A percentile compares a stretch with the other conserved stretches of the same genome.
phyloP scores from a whole-genome alignment of 345 rosid species.

The Physaria fendleri region DNA sequence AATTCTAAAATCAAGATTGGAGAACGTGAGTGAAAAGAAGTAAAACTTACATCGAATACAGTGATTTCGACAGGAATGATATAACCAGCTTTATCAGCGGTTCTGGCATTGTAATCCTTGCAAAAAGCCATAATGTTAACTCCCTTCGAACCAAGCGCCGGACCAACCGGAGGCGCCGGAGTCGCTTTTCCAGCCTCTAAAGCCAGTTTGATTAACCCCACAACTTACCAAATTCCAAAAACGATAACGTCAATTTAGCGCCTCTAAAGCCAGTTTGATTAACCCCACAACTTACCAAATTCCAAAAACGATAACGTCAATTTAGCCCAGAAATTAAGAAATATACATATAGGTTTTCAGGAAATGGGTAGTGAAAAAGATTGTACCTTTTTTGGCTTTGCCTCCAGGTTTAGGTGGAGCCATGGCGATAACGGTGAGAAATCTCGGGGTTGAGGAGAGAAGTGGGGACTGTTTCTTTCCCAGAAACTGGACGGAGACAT shows the following conservation, averaged over 20 bases:
- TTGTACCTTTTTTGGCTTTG: constrained; percentile 73
- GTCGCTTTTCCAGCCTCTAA: constrained; percentile 96
- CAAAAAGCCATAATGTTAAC: constrained; percentile 90
- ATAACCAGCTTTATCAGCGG: constrained; percentile 94
- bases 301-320: background rate
- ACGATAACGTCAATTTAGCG: background rate
- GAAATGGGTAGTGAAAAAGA: constrained; percentile 1
- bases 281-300: constrained; percentile 61
- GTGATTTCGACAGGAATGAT: constrained; percentile 95
- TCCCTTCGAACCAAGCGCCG: constrained; percentile 86
- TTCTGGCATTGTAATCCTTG: constrained; percentile 94
- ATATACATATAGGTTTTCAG: background rate
- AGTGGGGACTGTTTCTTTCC: constrained; percentile 38
- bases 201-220: constrained; percentile 77
- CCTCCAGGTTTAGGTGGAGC: constrained; percentile 92
- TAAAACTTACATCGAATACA: constrained; percentile 63
- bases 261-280: constrained; percentile 87
- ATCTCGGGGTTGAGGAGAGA: constrained; percentile 45
- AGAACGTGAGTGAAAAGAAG: background rate
- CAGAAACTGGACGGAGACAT: constrained; percentile 44
- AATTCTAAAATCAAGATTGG: background rate
- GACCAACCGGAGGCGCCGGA: constrained; percentile 94
- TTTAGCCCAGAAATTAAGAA: background rate
- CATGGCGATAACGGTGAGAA: constrained; percentile 81
- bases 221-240: constrained; percentile 38